Evolutionary conservation across 192 early-diverging fungal genomes (phyloP).

Genomic region (Dimargaris xerosporica): DNA sequence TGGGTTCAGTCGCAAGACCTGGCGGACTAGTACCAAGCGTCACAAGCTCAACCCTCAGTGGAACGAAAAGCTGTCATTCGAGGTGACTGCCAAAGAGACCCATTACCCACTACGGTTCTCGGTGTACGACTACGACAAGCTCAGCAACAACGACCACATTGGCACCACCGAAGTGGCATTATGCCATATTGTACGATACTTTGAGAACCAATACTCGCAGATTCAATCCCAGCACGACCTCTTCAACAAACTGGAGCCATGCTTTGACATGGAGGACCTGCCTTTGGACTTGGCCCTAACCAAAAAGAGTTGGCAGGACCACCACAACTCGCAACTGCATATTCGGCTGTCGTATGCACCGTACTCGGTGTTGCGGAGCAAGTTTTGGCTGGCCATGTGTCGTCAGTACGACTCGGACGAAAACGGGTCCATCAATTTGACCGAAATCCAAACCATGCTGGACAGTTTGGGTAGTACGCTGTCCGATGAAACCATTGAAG

Average conservation of each 20-base stretch:
- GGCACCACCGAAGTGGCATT: slow-evolving; percentile 31
- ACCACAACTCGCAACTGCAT: slow-evolving; percentile 28
- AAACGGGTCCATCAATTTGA: slow-evolving; percentile 37
- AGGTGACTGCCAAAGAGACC: slow-evolving; percentile 26
- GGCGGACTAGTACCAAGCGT: slow-evolving; percentile 43
- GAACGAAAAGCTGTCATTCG: slow-evolving; percentile 57
- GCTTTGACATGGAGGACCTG: slow-evolving; percentile 27
- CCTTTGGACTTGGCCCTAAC: slow-evolving; percentile 22
- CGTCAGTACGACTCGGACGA: slow-evolving; percentile 44
- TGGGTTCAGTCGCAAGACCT: slow-evolving; percentile 50
- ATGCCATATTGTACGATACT: slow-evolving; percentile 30
- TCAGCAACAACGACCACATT: slow-evolving; percentile 49
- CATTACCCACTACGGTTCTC: slow-evolving; percentile 35
- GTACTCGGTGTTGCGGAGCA: slow-evolving; percentile 38
- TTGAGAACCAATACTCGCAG: slow-evolving; percentile 13
- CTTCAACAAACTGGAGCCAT: not conserved
- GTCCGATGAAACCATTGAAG: slow-evolving; percentile 41
- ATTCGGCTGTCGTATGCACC: slow-evolving; percentile 50
- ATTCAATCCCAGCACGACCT: not conserved
- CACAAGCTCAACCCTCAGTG: slow-evolving; percentile 57
- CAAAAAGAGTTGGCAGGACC: slow-evolving; percentile 19
- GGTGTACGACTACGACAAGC: slow-evolving; percentile 60
- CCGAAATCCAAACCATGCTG: slow-evolving; percentile 53
- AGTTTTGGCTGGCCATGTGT: slow-evolving; percentile 55
- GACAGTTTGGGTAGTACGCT: slow-evolving; percentile 52